Base-by-base conservation (phyloP, 192 early-diverging fungal genomes). In the Thamnidium elegans region DNA sequence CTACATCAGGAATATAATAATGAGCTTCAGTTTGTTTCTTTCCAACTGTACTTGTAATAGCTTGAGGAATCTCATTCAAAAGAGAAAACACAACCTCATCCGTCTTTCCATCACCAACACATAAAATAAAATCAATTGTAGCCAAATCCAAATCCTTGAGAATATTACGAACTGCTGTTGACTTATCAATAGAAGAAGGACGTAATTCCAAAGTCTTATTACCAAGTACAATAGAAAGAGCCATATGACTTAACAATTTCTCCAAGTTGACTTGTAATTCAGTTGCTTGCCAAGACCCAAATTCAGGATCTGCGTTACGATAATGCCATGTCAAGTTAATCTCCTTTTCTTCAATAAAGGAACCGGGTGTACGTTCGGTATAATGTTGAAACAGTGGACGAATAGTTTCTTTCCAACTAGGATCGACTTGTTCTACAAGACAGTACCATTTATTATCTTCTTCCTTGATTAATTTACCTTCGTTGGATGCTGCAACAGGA, bases 281-380 rank as follows among this genome's bases (percentile, higher is more conserved):
- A 47, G 92, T 92, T 32, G 96, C 95, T 81, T 99, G 96, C 96
- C 98, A 99, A 44, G 80, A 78, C 4, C 96, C 96, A 82, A 96
- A 97, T 75, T 97, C 94, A 2, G 89, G 87, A 68, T 94, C 94
- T 0, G 95, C 92, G 75, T 93, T 92, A 52, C 94, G 87, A 75
- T 98, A 99, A 67, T 98, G 94, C 96, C 96, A 99, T 10, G 96
- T 97, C 31, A 99, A 61, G 66, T 96, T 97, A 55, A 98, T 89
- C 73, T 99, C 96, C 83, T 99, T 99, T 69, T 96, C 93, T 81
- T 99, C 98, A 74, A 99, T 93, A 60, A 94, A 97, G 15, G 89
- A 90, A 2, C 96, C 96, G 0, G 96, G 98, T 9, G 98, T 99
- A 51, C 98, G 89, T 63, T 97, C 96, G 0, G 88, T 89, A 75